phyloP scores from a whole-genome alignment of 495 filamentous ascomycete genomes.

The Daldinia decipiens region DNA sequence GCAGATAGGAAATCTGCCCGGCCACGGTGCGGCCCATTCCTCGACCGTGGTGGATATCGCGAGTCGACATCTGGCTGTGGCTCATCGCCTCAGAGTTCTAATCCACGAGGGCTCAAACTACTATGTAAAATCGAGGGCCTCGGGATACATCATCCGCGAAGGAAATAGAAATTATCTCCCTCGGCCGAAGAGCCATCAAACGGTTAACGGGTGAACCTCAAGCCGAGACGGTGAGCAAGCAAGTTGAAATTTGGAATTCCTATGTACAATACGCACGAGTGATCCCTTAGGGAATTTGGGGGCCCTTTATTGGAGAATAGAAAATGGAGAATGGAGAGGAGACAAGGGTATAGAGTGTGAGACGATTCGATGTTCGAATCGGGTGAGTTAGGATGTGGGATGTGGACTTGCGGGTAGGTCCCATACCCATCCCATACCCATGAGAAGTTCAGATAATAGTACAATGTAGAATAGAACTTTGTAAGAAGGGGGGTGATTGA shows the following conservation, averaged over 20 bases:
- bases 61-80: constrained; percentile 18
- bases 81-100: constrained; percentile 13
- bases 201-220: background rate
- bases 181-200: constrained; percentile 14
- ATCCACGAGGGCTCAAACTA: background rate
- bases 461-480: background rate
- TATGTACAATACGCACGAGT: background rate
- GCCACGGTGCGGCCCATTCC: constrained; percentile 9
- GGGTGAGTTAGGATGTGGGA: constrained; percentile 13
- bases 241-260: constrained; percentile 8
- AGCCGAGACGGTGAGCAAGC: constrained; percentile 23
- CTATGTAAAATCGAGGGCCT: background rate
- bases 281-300: constrained; percentile 13
- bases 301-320: constrained; percentile 2
- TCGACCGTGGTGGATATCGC: background rate
- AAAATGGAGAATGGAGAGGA: background rate
- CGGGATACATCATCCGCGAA: background rate
- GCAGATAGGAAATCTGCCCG: constrained; percentile 32
- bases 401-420: background rate
- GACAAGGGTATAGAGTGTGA: constrained; percentile 10
- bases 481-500: constrained; percentile 11
- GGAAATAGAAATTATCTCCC: constrained; percentile 25
- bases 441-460: constrained; percentile 2
- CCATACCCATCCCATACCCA: background rate
- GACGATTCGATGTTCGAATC: constrained; percentile 29